phyloP scores from a whole-genome alignment of 225 moss, liverwort and hornwort genomes.

The Polytrichum commune region DNA sequence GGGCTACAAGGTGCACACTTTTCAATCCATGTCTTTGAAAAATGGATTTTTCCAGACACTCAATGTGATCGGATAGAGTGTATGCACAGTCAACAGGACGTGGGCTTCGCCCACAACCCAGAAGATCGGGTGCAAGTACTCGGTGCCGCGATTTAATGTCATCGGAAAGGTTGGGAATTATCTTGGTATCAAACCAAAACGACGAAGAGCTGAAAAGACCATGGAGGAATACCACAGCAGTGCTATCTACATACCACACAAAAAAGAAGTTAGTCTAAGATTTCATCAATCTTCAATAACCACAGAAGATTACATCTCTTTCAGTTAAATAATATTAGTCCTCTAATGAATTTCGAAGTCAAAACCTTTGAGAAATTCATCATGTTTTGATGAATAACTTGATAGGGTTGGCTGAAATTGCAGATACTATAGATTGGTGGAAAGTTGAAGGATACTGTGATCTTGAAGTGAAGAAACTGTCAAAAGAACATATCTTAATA shows the following conservation, averaged over 20 bases:
- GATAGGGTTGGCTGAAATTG: too few relatives aligned
- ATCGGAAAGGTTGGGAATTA: slow-evolving; percentile 39
- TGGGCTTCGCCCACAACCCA: slow-evolving; percentile 66
- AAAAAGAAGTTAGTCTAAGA: neutral
- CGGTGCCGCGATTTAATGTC: slow-evolving; percentile 41
- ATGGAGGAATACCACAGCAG: slow-evolving; percentile 65
- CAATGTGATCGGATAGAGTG: slow-evolving; percentile 56
- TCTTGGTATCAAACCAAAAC: slow-evolving; percentile 68
- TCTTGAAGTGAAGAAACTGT: too few relatives aligned
- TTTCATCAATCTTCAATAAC: too few relatives aligned
- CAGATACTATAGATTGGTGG: too few relatives aligned
- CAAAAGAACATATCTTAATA: too few relatives aligned
- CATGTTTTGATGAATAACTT: too few relatives aligned
- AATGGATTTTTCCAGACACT: slow-evolving; percentile 53
- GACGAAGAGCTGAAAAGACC: slow-evolving; percentile 71
- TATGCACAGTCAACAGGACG: slow-evolving; percentile 60
- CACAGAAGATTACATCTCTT: too few relatives aligned
- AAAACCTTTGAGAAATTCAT: too few relatives aligned
- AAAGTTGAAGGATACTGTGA: too few relatives aligned
- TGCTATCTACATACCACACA: slow-evolving; percentile 22
- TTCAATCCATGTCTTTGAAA: slow-evolving; percentile 43
- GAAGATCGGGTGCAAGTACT: slow-evolving; percentile 59
- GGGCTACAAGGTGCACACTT: slow-evolving; percentile 63
- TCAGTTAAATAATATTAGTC: too few relatives aligned
- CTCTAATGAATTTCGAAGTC: too few relatives aligned